Conservation (phyloP, 2,329 filamentous ascomycete species). For the Colletotrichum tabaci region DNA sequence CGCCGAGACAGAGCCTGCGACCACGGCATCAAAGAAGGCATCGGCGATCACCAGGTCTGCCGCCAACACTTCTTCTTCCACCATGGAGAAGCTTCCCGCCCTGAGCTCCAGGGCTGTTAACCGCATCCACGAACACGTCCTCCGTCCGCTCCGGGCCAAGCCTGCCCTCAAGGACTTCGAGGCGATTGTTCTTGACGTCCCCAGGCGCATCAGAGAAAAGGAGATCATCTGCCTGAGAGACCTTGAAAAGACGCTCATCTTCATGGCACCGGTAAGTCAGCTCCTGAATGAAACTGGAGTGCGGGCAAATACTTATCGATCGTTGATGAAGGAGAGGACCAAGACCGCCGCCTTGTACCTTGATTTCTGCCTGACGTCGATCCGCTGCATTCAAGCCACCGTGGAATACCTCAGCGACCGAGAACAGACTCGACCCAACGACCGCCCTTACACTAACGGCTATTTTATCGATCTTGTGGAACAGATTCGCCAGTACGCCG, state of each 20-base stretch:
- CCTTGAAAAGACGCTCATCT: slow-evolving; percentile 92
- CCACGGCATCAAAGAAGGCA: slow-evolving; percentile 58
- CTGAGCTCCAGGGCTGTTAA: slow-evolving; percentile 80
- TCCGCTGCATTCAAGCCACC: slow-evolving; percentile 90
- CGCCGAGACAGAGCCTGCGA: slow-evolving; percentile 63
- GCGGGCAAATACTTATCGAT: slow-evolving; percentile 78
- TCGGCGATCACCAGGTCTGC: slow-evolving; percentile 75
- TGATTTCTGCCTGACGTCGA: slow-evolving; percentile 90
- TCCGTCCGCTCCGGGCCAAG: slow-evolving; percentile 84
- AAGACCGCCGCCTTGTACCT: slow-evolving; percentile 81
- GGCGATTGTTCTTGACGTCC: slow-evolving; percentile 83
- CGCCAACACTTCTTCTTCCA: slow-evolving; percentile 60
- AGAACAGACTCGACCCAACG: slow-evolving; percentile 86
- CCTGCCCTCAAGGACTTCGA: slow-evolving; percentile 84
- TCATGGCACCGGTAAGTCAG: slow-evolving; percentile 92
- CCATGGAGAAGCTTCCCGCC: slow-evolving; percentile 66
- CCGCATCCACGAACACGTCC: slow-evolving; percentile 84
- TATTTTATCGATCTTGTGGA: slow-evolving; percentile 98
- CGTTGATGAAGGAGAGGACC: slow-evolving; percentile 83
- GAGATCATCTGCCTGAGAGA: slow-evolving; percentile 93
- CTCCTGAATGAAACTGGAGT: slow-evolving; percentile 65
- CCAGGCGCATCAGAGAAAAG: slow-evolving; percentile 84
- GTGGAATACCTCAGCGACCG: slow-evolving; percentile 88
- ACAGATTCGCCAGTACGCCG: slow-evolving; percentile 91
- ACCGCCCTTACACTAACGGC: slow-evolving; percentile 93